These are phyloP conservation scores for Geosmithia flava DNA, from an alignment of 2,329 filamentous ascomycete genomes.

Conservation along the genomic window DNA sequence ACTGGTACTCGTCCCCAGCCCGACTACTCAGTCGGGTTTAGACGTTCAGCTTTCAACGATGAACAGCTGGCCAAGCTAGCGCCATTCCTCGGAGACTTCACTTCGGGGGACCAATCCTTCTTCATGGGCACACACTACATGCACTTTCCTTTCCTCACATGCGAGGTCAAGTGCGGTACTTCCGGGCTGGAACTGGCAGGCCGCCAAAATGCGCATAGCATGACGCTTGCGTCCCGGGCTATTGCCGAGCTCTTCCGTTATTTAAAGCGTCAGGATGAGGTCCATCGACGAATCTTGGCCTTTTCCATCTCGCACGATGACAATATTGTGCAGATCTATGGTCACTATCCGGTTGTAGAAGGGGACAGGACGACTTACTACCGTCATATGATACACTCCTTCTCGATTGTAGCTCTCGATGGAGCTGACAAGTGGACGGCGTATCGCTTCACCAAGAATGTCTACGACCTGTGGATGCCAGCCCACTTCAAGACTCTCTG, in stretches of 20 bases:
- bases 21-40: conserved; percentile 29
- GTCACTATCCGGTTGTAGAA: conserved; percentile 22
- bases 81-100: conserved; percentile 17
- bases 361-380: conserved; percentile 20
- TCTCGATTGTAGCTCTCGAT: conserved; percentile 13
- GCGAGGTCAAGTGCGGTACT: conserved; percentile 31
- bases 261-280: conserved; percentile 19
- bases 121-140: conserved; percentile 31
- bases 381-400: conserved; percentile 20
- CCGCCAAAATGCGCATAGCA: conserved; percentile 26
- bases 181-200: conserved; percentile 22
- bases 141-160: conserved; percentile 36
- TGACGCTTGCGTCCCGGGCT: conserved; percentile 23
- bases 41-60: conserved; percentile 24
- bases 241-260: conserved; percentile 24
- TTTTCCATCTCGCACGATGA: conserved; percentile 26
- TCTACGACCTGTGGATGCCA: conserved; percentile 2
- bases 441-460: conserved; percentile 2
- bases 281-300: conserved; percentile 26
- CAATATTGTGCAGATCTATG: conserved; percentile 22
- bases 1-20: conserved; percentile 24
- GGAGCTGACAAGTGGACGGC: conserved; percentile 3
- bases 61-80: conserved; percentile 26
- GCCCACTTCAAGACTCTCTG: conserved; percentile 1
- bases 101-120: conserved; percentile 11